Conservation (phyloP, 2,329 filamentous ascomycete genomes). For the Fusarium hostae region DNA sequence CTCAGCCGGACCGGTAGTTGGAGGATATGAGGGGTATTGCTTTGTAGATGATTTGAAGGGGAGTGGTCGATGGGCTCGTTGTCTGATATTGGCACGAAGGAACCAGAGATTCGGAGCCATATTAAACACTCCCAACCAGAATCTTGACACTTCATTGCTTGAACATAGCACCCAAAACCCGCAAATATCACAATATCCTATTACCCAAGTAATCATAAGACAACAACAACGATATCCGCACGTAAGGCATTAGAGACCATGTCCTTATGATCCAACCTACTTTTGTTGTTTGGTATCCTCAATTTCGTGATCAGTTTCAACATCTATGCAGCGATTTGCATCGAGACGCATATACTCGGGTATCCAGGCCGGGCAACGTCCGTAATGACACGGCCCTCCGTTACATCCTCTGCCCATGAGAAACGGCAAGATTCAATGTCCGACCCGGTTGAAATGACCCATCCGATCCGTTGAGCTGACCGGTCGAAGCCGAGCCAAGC, state of each 20-base stretch:
- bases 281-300: not conserved
- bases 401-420: not conserved
- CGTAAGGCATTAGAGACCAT: not conserved
- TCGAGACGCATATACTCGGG: not conserved
- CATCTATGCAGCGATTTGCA: not conserved
- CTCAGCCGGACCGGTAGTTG: not conserved
- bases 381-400: not conserved
- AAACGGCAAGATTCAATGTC: not conserved
- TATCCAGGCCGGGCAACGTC: not conserved
- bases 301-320: not conserved
- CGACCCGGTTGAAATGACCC: constrained; percentile 6
- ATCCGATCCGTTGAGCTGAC: constrained; percentile 13
- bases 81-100: not conserved
- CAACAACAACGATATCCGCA: not conserved
- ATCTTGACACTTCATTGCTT: not conserved
- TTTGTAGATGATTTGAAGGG: not conserved
- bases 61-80: not conserved
- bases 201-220: no score
- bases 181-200: not conserved
- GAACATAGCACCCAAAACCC: no score
- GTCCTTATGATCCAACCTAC: not conserved
- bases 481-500: constrained; percentile 24
- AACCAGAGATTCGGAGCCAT: not conserved
- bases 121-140: not conserved
- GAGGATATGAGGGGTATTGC: not conserved